These are phyloP conservation scores for Apiotrichum montevideense DNA, from an alignment of 1,284 basidiomycete species.

Conservation along the genomic window DNA sequence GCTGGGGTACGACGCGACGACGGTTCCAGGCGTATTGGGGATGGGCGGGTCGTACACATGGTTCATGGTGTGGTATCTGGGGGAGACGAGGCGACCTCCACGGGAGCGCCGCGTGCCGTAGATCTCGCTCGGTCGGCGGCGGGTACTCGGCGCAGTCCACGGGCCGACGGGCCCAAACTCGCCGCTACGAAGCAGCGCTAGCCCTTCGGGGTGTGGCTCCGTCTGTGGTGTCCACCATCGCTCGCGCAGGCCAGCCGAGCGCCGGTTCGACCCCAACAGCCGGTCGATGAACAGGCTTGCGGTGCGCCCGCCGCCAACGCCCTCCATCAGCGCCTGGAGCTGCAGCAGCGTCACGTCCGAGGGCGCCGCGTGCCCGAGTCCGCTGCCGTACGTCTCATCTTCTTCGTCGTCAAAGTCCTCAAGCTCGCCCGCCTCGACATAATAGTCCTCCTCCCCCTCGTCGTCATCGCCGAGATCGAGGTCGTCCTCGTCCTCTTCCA, in stretches of 20 bases:
- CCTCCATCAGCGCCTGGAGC: conserved; percentile 18
- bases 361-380: background rate
- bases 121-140: background rate
- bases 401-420: conserved; percentile 9
- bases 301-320: background rate
- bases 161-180: conserved; percentile 71
- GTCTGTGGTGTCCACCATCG: conserved; percentile 51
- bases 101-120: background rate
- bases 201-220: conserved; percentile 65
- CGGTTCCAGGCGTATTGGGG: conserved; percentile 79
- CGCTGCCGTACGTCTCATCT: conserved; percentile 9
- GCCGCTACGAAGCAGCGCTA: conserved; percentile 66
- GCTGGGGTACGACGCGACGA: conserved; percentile 71
- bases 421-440: background rate
- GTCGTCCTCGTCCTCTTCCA: conserved; percentile 24
- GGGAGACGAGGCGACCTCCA: background rate
- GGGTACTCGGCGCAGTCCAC: conserved; percentile 5
- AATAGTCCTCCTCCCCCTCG: conserved; percentile 18
- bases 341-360: conserved; percentile 13
- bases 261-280: conserved; percentile 20
- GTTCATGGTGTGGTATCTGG: background rate
- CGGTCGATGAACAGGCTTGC: conserved; percentile 16
- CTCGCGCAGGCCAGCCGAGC: conserved; percentile 9
- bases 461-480: conserved; percentile 12
- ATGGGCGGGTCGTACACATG: conserved; percentile 57